Conservation (phyloP, 2,329 filamentous ascomycete species). For the Sporothrix sp. region DNA sequence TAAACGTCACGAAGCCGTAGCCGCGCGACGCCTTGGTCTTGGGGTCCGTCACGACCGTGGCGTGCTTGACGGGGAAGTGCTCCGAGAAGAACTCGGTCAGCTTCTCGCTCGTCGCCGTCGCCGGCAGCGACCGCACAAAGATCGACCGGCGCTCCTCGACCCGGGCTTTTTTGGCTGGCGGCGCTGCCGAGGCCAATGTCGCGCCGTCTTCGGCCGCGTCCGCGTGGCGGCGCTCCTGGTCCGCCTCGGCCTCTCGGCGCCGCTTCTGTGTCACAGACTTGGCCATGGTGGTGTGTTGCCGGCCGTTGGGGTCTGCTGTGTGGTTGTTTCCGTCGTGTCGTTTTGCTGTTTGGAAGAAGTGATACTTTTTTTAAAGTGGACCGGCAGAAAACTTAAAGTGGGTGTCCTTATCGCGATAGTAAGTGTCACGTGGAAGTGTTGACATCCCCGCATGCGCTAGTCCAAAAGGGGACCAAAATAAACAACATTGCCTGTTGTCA, state of each 20-base stretch:
- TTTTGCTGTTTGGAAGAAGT: too few species aligned
- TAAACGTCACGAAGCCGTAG: slow-evolving; percentile 95
- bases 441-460: slow-evolving; percentile 2
- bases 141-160: slow-evolving; percentile 60
- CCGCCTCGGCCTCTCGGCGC: slow-evolving; percentile 27
- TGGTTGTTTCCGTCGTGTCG: too few species aligned
- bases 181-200: slow-evolving; percentile 3
- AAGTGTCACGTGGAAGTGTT: slow-evolving; percentile 10
- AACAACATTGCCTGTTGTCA: slow-evolving; percentile 15
- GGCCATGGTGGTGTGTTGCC: slow-evolving; percentile 18
- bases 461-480: slow-evolving; percentile 16
- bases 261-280: slow-evolving; percentile 26
- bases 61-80: slow-evolving; percentile 90
- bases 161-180: slow-evolving; percentile 45
- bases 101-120: slow-evolving; percentile 66
- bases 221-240: slow-evolving; percentile 20
- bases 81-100: slow-evolving; percentile 88
- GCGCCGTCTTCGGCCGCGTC: slow-evolving; percentile 8
- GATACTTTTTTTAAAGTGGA: slow-evolving; percentile 10
- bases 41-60: slow-evolving; percentile 80
- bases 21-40: slow-evolving; percentile 80
- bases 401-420: slow-evolving; percentile 12
- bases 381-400: slow-evolving; percentile 12
- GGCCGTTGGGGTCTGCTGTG: too few species aligned
- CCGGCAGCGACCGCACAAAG: slow-evolving; percentile 81